phyloP scores from a whole-genome alignment of 768 basidiomycete species.

The Termitomyces sp. region DNA sequence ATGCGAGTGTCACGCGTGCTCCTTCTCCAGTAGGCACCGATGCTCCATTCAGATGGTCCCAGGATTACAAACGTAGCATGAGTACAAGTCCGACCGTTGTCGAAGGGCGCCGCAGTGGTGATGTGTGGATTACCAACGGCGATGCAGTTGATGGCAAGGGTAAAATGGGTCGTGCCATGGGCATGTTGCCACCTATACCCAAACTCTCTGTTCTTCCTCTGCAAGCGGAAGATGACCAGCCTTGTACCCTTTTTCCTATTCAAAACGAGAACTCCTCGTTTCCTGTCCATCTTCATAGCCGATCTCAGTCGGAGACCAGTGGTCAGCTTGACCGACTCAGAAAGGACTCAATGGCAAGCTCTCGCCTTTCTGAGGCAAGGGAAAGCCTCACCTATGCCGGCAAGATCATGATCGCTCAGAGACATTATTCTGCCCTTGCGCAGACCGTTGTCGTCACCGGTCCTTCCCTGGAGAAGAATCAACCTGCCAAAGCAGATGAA shows the following conservation, averaged over 20 bases:
- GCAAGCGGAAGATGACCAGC: conserved; percentile 43
- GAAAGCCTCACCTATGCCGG: conserved; percentile 52
- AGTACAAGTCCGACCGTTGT: conserved; percentile 65
- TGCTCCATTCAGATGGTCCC: conserved; percentile 43
- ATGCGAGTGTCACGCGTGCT: conserved; percentile 40
- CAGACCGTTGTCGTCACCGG: conserved; percentile 57
- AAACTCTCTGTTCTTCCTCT: conserved; percentile 67
- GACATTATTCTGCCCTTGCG: conserved; percentile 71
- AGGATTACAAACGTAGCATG: conserved; percentile 63
- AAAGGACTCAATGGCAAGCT: conserved; percentile 54
- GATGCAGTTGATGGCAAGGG: conserved; percentile 67
- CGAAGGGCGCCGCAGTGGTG: conserved; percentile 69
- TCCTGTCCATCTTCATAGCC: conserved; percentile 42
- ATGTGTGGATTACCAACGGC: conserved; percentile 74
- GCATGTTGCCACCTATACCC: conserved; percentile 62
- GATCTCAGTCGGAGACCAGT: conserved; percentile 55
- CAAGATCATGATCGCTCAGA: conserved; percentile 69
- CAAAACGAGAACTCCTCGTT: conserved; percentile 50
- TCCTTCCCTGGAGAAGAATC: conserved; percentile 40
- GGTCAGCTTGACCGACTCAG: conserved; percentile 55
- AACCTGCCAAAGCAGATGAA: conserved; percentile 30
- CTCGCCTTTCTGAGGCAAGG: conserved; percentile 49
- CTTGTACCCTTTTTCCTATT: conserved; percentile 57
- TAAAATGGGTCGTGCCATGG: conserved; percentile 59
- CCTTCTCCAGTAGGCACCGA: conserved; percentile 42